phyloP scores from a whole-genome alignment of 371 early-diverging fungal genomes.

The Mucor racemosus region DNA sequence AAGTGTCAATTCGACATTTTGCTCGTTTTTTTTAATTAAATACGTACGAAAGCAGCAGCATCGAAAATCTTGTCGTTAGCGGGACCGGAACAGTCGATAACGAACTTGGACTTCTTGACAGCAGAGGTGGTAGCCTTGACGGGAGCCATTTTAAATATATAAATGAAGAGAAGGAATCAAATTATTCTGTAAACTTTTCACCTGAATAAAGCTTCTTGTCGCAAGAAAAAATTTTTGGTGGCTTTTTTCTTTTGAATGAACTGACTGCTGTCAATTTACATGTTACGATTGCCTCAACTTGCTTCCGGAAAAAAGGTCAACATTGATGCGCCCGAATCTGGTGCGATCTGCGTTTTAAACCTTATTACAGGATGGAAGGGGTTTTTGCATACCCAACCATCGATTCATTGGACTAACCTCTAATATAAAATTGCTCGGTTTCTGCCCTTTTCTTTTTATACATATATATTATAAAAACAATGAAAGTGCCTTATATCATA shows the following conservation, averaged over 20 bases:
- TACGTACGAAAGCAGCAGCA: conserved; percentile 88
- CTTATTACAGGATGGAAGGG: background rate
- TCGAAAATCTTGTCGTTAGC: conserved; percentile 97
- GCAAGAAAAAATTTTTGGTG: conserved; percentile 7
- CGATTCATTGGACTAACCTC: background rate
- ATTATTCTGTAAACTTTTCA: background rate
- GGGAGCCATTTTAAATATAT: conserved; percentile 48
- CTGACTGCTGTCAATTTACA: conserved; percentile 3
- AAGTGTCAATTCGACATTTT: background rate
- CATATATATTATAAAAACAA: background rate
- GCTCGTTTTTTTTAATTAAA: background rate
- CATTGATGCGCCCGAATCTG: too few species aligned
- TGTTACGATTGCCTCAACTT: background rate
- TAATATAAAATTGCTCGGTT: background rate
- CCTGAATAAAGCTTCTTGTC: background rate
- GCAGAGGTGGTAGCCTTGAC: conserved; percentile 46
- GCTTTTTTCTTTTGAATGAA: conserved; percentile 1
- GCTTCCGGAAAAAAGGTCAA: background rate
- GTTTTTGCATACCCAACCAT: background rate
- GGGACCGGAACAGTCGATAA: conserved; percentile 94
- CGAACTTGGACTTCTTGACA: conserved; percentile 73
- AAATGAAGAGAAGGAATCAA: conserved; percentile 32
- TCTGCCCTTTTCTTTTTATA: background rate
- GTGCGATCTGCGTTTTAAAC: background rate
- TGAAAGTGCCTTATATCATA: conserved; percentile 1